phyloP scores from a whole-genome alignment of 306 rosid species.

The Quercus rubra region DNA sequence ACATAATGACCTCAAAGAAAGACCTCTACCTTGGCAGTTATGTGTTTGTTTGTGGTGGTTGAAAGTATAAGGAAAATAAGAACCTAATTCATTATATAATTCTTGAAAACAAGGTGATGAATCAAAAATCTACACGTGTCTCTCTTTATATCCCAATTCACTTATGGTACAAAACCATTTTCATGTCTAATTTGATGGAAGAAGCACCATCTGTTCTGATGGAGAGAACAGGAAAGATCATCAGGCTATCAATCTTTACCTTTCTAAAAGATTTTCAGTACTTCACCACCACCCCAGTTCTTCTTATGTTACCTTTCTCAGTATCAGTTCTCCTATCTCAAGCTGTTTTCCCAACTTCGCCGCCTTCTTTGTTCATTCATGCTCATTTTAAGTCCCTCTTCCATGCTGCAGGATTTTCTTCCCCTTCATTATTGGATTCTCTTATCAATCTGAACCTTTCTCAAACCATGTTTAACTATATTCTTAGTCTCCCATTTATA shows the following conservation, averaged over 20 bases:
- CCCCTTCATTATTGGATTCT: neutral
- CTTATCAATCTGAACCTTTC: neutral
- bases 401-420: neutral
- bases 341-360: neutral
- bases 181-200: neutral
- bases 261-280: neutral
- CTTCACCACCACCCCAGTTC: neutral
- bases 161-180: neutral
- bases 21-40: neutral
- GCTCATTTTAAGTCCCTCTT: neutral
- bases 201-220: neutral
- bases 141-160: neutral
- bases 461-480: neutral
- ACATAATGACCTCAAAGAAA: neutral
- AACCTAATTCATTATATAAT: neutral
- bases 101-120: neutral
- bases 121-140: neutral
- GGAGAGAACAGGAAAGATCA: neutral
- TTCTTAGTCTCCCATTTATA: neutral
- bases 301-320: slow-evolving; percentile 1
- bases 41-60: neutral
- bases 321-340: neutral
- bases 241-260: neutral
- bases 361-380: neutral
- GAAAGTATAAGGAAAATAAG: neutral